Base-by-base conservation (phyloP, 1,284 basidiomycete genomes). In the Ganoderma multipileum region DNA sequence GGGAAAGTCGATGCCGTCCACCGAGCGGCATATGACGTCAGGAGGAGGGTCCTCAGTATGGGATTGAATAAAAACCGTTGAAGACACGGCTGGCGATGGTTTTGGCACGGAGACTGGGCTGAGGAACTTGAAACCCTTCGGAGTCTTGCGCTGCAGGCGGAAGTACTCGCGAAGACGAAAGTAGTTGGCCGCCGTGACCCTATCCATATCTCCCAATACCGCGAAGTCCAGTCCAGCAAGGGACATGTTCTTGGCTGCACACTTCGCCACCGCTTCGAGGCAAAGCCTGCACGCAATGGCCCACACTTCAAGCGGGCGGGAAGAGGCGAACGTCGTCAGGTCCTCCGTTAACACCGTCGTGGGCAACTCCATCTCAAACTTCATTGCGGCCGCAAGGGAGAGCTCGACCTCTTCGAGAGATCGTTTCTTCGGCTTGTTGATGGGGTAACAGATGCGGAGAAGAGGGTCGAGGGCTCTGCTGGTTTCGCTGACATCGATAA, bases 401-500 rank as follows among this genome's bases (percentile, higher is more conserved):
- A 55, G 64, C 16, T 61, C 55, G 5, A 76, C 59, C 16, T 57
- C 65, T 4, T 60, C 41, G 1, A 70, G 16, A n/a, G 66, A 59
- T 9, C 74, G 55, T 1, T 52, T 5, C 5, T 69, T 72, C 1
- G 63, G 60, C 9, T 72, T 68, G 7, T 73, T 71, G 41, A 76
- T 70, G 0, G 84, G 83, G 67, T 85, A 83, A 59, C 81, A 82
- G 57, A 82, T 75, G 30, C 78, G 76, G 61, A 85, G 74, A 50
- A 84, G 77, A 55, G 71, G 67, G 30, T 81, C 77, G 47, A 85
- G 60, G 9, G 75, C 77, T 42, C 68, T 65, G 63, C 77, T 75
- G 30, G 76, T 69, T 68, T 85, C 84, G 33, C 75, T 63, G 20
- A 84, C 65, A 39, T 70, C 69, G 52, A 85, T 50, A n/a, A 70